Base-by-base conservation (phyloP, 768 basidiomycete genomes). In the Mycena maculata region DNA sequence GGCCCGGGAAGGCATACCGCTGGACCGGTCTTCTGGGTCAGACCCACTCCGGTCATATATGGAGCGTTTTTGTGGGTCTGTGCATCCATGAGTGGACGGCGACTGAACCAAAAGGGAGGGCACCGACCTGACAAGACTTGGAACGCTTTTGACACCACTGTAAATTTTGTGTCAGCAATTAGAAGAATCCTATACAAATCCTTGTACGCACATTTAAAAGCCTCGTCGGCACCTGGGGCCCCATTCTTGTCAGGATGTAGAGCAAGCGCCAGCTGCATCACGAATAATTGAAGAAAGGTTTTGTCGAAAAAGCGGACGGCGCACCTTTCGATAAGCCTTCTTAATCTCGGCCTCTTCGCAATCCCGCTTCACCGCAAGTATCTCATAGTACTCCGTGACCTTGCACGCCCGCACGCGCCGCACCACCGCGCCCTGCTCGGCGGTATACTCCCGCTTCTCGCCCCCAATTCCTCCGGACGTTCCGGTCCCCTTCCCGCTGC, bases 71-170 rank as follows among this genome's bases (percentile, higher is more conserved):
- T 96, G 91, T 36, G 93, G 82, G 79, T 99, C 96, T 88, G 69
- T 39, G 38, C 39, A 64, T 31, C 41, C 44, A 5, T 50, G 31
- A 11, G 71, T 41, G 44, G 56, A 60, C 52, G 65, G 65, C 28
- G 28, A 6, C 8, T 36, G 6, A 41, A 9, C 44, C 38, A 36
- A 25, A 39, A 60, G 20, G 42, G 27, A 30, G 42, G 25, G 39
- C 38, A 63, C 78, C 41, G 63, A 89, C 92, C 92, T 76, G 95
- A 96, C 38, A 99, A 82, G 11, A 98, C 91, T 76, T 97, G 95
- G 80, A 98, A 99, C 12, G 96, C 96, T 80, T 98, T 98, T 5
- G 95, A 97, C 30, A 99, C 95, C 92, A 96, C 97, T 99, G n/a
- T 30, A 4, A 44, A 36, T 52, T 23, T 54, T 65, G 30, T 64